Conservation (phyloP, 192 early-diverging fungal genomes). For the Coemansia sp. region DNA sequence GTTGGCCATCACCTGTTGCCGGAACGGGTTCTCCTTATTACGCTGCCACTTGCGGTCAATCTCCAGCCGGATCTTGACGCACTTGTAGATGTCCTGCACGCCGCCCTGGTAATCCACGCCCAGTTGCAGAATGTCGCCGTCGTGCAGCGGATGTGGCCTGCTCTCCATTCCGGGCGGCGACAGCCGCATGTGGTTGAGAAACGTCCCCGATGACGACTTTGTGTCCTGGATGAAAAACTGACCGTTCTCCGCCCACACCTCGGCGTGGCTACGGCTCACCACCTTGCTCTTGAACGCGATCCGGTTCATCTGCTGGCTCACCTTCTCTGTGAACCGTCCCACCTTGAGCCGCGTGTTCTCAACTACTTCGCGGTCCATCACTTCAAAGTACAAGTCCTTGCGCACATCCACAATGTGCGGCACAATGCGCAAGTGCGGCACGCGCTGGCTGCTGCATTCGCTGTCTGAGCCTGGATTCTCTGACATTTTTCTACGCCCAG, state of each 20-base stretch:
- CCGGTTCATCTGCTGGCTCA: conserved; percentile 59
- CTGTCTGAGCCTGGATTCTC: not conserved
- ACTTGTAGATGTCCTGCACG: conserved; percentile 88
- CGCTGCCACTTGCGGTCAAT: conserved; percentile 69
- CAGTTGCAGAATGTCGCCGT: conserved; percentile 93
- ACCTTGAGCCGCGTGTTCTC: conserved; percentile 64
- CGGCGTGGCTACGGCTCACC: conserved; percentile 88
- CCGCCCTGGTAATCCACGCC: conserved; percentile 96
- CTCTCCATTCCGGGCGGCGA: conserved; percentile 84
- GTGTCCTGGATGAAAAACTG: conserved; percentile 94
- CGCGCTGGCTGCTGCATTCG: conserved; percentile 8
- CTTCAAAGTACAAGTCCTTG: conserved; percentile 60
- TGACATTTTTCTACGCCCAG: not conserved
- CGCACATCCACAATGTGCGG: conserved; percentile 56
- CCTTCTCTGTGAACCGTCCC: conserved; percentile 71
- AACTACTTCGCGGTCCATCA: conserved; percentile 61
- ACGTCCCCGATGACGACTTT: conserved; percentile 96
- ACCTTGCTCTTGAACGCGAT: conserved; percentile 91
- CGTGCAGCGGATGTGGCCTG: conserved; percentile 71
- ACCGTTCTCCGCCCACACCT: conserved; percentile 82
- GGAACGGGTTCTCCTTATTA: conserved; percentile 60
- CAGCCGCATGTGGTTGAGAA: conserved; percentile 92
- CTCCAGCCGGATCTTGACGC: conserved; percentile 84
- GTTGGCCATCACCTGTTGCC: conserved; percentile 52
- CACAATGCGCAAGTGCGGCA: conserved; percentile 56